Base-by-base conservation (phyloP, 192 early-diverging fungal genomes). In the Pilaira anomala region DNA sequence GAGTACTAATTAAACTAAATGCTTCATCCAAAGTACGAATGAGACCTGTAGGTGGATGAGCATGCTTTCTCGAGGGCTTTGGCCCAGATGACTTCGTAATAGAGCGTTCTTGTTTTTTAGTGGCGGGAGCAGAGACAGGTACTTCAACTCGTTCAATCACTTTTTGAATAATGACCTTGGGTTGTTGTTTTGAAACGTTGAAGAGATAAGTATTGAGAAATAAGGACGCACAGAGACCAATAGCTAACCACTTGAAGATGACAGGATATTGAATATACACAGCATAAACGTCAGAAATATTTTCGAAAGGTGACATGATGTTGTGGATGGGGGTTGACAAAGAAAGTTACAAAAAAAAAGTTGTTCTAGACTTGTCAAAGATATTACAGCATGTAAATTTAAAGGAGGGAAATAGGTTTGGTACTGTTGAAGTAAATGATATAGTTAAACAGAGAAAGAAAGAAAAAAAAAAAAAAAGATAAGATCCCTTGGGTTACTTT, bases 171-270 rank as follows among this genome's bases (percentile, higher is more conserved):
- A 68, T 73, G 13, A 62, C 57, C 30, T 77, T 73, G 21, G 74
- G 71, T 22, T 77, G 76, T 63, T 80, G 80, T 49, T 82, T 85
- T 53, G 79, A 77, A n/a, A 79, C 74, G 57, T 85, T 85, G 42
- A 85, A 80, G 42, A 85, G 67, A 40, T 83, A 85, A 42, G 78
- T 79, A 58, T 85, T 85, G 53, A 85, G 75, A 44, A 83, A 61
- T 3, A 85, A 65, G 0, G 81, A 83, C 14, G 77, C 66, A 41
- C 71, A 72, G 16, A 85, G 66, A 22, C 74, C 69, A 42, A 83
- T 21, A 3, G 70, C 74, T 28, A 82, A 71, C 76, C 80, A 85
- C 67, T 80, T 85, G 48, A 75, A 76, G 48, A 85, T 62, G 12
- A 85, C 81, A 29, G 81, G 80, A 52, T 83, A 79, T 60, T 83